Evolutionary conservation across 2,329 filamentous ascomycete genomes (phyloP).

Genomic region (Pezicula radicicola): DNA sequence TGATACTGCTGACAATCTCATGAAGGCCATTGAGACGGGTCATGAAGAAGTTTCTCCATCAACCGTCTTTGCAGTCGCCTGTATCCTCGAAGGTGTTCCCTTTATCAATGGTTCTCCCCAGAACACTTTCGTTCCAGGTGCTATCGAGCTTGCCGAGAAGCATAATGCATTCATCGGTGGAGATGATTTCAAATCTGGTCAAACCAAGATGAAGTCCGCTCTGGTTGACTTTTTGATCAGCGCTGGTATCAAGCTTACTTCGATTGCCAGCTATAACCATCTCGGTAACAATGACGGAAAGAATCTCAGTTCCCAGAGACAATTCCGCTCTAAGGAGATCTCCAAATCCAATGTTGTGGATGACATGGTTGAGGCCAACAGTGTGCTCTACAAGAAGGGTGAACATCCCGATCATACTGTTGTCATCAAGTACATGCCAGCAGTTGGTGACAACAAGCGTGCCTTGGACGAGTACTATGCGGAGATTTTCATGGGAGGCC

Average conservation of each 20-base stretch:
- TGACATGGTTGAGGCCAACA: constrained; percentile 98
- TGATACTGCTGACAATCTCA: constrained; percentile 91
- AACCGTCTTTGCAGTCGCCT: constrained; percentile 92
- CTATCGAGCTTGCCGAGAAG: constrained; percentile 82
- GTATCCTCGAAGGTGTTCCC: constrained; percentile 81
- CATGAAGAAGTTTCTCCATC: constrained; percentile 93
- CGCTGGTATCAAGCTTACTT: constrained; percentile 97
- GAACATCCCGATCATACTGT: constrained; percentile 98
- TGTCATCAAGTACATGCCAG: constrained; percentile 99
- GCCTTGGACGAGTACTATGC: constrained; percentile 98
- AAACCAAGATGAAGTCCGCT: constrained; percentile 99
- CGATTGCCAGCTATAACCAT: constrained; percentile 98
- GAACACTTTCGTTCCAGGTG: constrained; percentile 97
- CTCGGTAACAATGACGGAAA: constrained; percentile 99
- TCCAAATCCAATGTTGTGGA: constrained; percentile 99
- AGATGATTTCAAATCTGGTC: constrained; percentile 99
- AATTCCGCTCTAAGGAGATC: constrained; percentile 99
- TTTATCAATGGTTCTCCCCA: constrained; percentile 99
- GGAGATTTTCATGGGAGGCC: constrained; percentile 97
- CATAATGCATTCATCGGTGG: constrained; percentile 90
- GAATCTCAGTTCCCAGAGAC: constrained; percentile 95
- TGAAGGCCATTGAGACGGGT: constrained; percentile 81
- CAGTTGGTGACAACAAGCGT: constrained; percentile 98
- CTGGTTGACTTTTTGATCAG: constrained; percentile 98
- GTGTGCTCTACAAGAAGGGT: constrained; percentile 81